phyloP scores from a whole-genome alignment of 768 basidiomycete genomes.

The Calocera viscosa region DNA sequence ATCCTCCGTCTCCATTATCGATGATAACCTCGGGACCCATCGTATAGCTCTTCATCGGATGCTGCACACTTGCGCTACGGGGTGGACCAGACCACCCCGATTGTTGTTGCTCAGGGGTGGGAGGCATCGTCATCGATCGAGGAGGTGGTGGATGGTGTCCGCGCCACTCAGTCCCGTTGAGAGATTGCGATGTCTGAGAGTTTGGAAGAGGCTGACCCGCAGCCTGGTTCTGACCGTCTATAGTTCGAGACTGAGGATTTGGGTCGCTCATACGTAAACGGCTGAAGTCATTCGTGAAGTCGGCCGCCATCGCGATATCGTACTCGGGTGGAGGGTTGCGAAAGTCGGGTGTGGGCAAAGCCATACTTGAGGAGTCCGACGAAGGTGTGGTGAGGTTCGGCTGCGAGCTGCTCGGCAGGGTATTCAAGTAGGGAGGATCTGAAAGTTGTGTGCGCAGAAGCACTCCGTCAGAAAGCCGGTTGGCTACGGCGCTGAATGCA shows the following conservation, averaged over 20 bases:
- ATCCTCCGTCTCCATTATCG: not conserved
- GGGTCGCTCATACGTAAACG: constrained; percentile 4
- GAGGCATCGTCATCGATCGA: constrained; percentile 3
- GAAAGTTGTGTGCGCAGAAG: not conserved
- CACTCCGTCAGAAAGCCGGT: not conserved
- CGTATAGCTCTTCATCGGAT: constrained; percentile 3
- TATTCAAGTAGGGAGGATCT: constrained; percentile 5
- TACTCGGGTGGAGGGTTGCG: constrained; percentile 6
- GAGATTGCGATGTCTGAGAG: not conserved
- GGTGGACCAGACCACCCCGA: not conserved
- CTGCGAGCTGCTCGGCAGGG: not conserved
- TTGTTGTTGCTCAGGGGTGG: not conserved
- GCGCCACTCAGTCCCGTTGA: not conserved
- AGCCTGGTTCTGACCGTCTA: not conserved
- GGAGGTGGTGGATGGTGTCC: not conserved
- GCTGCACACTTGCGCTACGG: constrained; percentile 1
- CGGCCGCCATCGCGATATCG: not conserved
- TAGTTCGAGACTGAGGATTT: not conserved
- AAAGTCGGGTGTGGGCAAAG: not conserved
- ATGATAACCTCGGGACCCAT: not conserved
- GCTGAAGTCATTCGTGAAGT: not conserved
- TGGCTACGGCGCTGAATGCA: not conserved
- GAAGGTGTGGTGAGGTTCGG: not conserved
- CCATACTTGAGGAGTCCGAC: not conserved
- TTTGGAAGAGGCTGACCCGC: not conserved